phyloP scores from a whole-genome alignment of 2,329 filamentous ascomycete species.

The Sordariomycetes sp. region DNA sequence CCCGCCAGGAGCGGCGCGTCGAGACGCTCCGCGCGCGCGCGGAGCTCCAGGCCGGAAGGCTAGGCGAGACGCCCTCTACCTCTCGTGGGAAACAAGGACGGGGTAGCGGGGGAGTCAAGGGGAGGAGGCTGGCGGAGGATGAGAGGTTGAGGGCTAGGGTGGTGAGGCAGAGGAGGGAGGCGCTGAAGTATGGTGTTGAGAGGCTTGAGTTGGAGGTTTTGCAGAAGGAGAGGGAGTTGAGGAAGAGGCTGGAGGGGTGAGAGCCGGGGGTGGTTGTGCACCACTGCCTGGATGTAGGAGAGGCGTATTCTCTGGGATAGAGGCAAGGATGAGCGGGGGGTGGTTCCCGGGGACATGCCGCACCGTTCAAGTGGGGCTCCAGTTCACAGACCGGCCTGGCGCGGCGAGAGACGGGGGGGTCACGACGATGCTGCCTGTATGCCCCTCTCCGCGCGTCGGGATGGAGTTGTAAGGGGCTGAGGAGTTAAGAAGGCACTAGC shows the following conservation, averaged over 20 bases:
- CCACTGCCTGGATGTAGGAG: neutral
- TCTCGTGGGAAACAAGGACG: neutral
- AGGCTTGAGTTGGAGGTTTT: constrained; percentile 74
- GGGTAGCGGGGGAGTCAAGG: constrained; percentile 1
- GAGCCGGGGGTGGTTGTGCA: neutral
- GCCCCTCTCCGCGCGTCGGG: no score
- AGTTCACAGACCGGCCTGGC: no score
- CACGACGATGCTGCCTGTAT: no score
- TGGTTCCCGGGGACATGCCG: no score
- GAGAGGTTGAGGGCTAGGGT: constrained; percentile 41
- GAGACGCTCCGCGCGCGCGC: constrained; percentile 71
- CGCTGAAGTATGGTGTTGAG: constrained; percentile 76
- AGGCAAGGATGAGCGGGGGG: no score
- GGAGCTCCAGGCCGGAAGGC: constrained; percentile 67
- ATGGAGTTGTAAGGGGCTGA: no score
- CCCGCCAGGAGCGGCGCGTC: constrained; percentile 71
- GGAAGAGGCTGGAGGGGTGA: constrained; percentile 30
- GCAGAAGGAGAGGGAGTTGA: constrained; percentile 53
- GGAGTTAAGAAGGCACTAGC: no score
- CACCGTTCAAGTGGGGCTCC: no score
- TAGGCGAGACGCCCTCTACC: constrained; percentile 17
- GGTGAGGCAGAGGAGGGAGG: constrained; percentile 68
- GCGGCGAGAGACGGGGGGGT: no score
- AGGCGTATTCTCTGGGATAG: neutral
- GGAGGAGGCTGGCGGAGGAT: constrained; percentile 33